These are phyloP conservation scores for Mycocentrospora acerina DNA, from an alignment of 2,329 filamentous ascomycete species.

Conservation along the genomic window DNA sequence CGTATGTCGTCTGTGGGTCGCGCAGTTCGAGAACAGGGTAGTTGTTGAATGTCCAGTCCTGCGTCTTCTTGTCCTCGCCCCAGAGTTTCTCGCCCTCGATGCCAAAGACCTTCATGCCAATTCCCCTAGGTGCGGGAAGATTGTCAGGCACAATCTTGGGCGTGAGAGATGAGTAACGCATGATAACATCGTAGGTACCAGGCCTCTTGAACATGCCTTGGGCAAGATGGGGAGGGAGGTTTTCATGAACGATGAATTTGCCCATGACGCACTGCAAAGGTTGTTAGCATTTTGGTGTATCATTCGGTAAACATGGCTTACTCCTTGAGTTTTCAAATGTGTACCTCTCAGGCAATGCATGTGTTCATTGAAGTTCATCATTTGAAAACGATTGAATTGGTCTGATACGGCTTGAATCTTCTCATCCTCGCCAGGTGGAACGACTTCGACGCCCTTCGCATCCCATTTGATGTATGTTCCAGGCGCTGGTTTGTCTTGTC, in stretches of 20 bases:
- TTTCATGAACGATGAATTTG: conserved; percentile 45
- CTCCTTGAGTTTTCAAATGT: conserved; percentile 51
- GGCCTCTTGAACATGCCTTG: conserved; percentile 31
- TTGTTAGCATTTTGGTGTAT: neutral
- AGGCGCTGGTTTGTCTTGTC: conserved; percentile 25
- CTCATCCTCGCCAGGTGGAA: conserved; percentile 44
- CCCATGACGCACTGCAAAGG: conserved; percentile 44
- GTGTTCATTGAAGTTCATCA: conserved; percentile 47
- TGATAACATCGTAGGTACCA: conserved; percentile 27
- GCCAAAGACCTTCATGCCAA: conserved; percentile 54
- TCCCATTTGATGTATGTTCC: conserved; percentile 47
- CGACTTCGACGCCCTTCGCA: conserved; percentile 43
- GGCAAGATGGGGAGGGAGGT: conserved; percentile 48
- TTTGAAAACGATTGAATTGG: conserved; percentile 50
- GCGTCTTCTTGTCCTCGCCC: conserved; percentile 35
- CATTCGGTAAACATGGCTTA: conserved; percentile 15
- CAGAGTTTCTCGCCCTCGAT: conserved; percentile 43
- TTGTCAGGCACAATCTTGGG: conserved; percentile 29
- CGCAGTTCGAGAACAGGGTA: conserved; percentile 51
- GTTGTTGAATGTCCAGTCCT: conserved; percentile 54
- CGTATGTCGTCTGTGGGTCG: conserved; percentile 47
- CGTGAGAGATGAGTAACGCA: conserved; percentile 30
- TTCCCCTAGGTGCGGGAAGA: conserved; percentile 48
- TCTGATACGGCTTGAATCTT: conserved; percentile 50
- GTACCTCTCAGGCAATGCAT: conserved; percentile 41